Base-by-base conservation (phyloP, 1,139 yeast genomes). In the Zygoascus meyerae region DNA sequence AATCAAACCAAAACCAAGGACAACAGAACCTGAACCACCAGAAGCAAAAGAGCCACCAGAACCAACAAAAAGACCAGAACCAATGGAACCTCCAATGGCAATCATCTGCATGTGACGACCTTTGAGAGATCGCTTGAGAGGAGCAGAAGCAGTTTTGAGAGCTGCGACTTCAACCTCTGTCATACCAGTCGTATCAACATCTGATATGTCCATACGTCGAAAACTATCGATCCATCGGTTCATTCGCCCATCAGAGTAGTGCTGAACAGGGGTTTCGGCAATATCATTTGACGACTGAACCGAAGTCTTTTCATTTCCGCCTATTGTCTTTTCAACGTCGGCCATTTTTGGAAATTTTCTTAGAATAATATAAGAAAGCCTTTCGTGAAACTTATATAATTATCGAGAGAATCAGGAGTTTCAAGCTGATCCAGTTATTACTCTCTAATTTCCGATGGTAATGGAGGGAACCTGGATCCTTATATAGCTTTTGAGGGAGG, bases 11-110 rank as follows among this genome's bases (percentile, higher is more conserved):
- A 78, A 82, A 8, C 81, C 83, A 44, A 79, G 72, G 21, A 83
- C 59, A 47, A 81, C 69, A 46, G 83, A 82, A 3, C 80, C 86
- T 2, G 89, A 86, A 10, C 92, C 90, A 46, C 84, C 83, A 29
- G 69, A 65, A 28, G 66, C 57, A 41, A 82, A 65, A 28, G 81
- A 75, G 42, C 72, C 67, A 44, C 89, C 89, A 36, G 81, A 70
- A 51, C 89, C 89, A 51, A 83, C 78, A 55, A 83, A 79, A 42
- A 81, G 71, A 61, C 83, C 83, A 3, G 83, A 85, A 66, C 95
- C 95, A 54, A 86, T 85, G 45, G 87, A 76, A 55, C 95, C 95
- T 61, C 95, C 95, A 58, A 86, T 81, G 42, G 95, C 95, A 63
- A 86, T 81, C 86, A 86, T 84, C 61, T 83, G 85, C 57, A 86